These are phyloP conservation scores for Ophiosphaerella narmari DNA, from an alignment of 2,329 filamentous ascomycete genomes.

Conservation along the genomic window DNA sequence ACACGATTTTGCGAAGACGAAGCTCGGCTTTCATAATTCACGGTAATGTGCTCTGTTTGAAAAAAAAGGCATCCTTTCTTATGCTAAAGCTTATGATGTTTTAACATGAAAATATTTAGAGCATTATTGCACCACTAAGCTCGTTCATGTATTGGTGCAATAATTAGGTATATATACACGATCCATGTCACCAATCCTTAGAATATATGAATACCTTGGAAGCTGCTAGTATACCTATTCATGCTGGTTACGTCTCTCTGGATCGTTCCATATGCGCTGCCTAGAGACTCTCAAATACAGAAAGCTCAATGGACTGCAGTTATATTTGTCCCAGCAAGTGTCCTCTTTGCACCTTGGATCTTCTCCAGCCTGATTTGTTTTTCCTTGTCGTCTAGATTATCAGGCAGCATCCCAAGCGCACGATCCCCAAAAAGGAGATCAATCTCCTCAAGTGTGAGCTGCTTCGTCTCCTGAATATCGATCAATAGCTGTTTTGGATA, in stretches of 20 bases:
- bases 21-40: too few species aligned
- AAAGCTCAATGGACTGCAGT: constrained; percentile 17
- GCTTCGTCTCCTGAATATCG: constrained; percentile 38
- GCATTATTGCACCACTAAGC: too few species aligned
- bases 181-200: too few species aligned
- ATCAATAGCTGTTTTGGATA: background rate
- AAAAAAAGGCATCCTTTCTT: too few species aligned
- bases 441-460: constrained; percentile 62
- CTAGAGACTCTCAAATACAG: background rate
- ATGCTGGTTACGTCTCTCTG: background rate
- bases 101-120: too few species aligned
- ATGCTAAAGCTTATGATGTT: too few species aligned
- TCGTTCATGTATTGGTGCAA: too few species aligned
- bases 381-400: constrained; percentile 46
- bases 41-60: too few species aligned
- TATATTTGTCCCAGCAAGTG: constrained; percentile 14
- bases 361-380: constrained; percentile 28
- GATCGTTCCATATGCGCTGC: background rate
- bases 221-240: too few species aligned
- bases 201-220: too few species aligned
- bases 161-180: too few species aligned
- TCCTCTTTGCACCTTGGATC: constrained; percentile 24
- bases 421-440: constrained; percentile 61
- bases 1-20: too few species aligned
- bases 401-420: constrained; percentile 53